Evolutionary conservation across 768 basidiomycete species (phyloP).

Genomic region (Boletus fagicola): DNA sequence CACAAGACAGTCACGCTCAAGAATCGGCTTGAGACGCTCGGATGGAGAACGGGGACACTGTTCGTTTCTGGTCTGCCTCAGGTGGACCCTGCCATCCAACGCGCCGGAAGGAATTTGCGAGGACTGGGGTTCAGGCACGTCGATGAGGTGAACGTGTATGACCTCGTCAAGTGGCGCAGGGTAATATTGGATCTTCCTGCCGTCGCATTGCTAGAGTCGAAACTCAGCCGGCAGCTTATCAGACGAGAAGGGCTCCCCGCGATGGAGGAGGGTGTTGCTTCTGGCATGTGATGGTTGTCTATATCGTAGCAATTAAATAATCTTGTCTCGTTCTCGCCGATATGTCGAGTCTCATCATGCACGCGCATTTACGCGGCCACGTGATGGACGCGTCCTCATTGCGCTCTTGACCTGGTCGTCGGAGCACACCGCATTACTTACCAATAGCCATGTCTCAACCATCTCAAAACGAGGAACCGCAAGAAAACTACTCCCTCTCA

Average conservation of each 20-base stretch:
- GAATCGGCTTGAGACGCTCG: slow-evolving; percentile 59
- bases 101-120: slow-evolving; percentile 71
- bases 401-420: not conserved
- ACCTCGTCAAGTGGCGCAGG: slow-evolving; percentile 80
- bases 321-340: not conserved
- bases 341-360: not conserved
- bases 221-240: slow-evolving; percentile 44
- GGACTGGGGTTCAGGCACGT: slow-evolving; percentile 62
- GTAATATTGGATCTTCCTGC: slow-evolving; percentile 80
- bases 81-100: slow-evolving; percentile 53
- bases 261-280: slow-evolving; percentile 4
- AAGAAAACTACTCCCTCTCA: slow-evolving; percentile 54
- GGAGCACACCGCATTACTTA: not conserved
- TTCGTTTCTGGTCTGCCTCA: slow-evolving; percentile 67
- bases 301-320: not conserved
- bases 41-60: slow-evolving; percentile 65
- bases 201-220: slow-evolving; percentile 73
- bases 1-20: slow-evolving; percentile 69
- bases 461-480: slow-evolving; percentile 49
- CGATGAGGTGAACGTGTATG: slow-evolving; percentile 73
- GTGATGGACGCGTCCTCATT: slow-evolving; percentile 32
- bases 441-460: slow-evolving; percentile 42
- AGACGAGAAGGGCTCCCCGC: slow-evolving; percentile 1
- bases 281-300: not conserved
- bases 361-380: slow-evolving; percentile 28